Percentiles rank a stretch among this genome's conserved stretches.
Conservation (phyloP, 2,329 filamentous ascomycete species). For the Ophiostoma sp. region DNA sequence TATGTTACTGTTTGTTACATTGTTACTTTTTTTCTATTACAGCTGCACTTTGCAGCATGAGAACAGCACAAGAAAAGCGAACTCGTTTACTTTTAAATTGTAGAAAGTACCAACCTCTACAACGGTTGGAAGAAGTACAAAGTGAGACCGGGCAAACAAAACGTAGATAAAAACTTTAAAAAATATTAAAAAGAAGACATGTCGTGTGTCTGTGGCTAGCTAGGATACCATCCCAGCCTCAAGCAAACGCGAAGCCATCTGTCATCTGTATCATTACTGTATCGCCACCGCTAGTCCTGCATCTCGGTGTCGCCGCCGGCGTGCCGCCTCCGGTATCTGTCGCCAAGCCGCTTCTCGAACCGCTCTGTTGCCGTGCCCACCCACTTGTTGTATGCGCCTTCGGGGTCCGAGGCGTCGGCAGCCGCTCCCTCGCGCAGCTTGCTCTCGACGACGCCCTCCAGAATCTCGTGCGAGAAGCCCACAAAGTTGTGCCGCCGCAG, state of each 20-base stretch:
- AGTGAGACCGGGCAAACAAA: not conserved
- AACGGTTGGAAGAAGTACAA: not conserved
- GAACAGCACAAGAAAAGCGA: slow-evolving; percentile 5
- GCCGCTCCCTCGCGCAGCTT: slow-evolving; percentile 61
- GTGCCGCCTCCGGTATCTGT: slow-evolving; percentile 31
- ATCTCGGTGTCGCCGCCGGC: slow-evolving; percentile 27
- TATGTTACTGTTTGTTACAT: not conserved
- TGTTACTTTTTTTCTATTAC: not conserved
- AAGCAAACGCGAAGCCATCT: no score
- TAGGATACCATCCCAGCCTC: not conserved
- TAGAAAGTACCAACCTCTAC: not conserved
- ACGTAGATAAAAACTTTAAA: no score
- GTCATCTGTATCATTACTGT: no score
- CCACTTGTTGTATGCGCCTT: slow-evolving; percentile 62
- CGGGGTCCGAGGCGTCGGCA: slow-evolving; percentile 31
- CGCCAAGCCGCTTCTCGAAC: slow-evolving; percentile 34
- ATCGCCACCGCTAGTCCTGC: slow-evolving; percentile 11
- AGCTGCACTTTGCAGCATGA: not conserved
- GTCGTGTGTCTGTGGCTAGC: not conserved
- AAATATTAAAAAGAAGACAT: not conserved
- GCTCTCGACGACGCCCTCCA: slow-evolving; percentile 74
- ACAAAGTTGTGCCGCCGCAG: slow-evolving; percentile 92
- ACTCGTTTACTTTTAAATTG: not conserved
- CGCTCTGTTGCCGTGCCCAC: slow-evolving; percentile 51
- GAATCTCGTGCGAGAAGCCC: slow-evolving; percentile 82